Conservation (phyloP, 352 stramenopile species). For the Phytophthora brassicae region DNA sequence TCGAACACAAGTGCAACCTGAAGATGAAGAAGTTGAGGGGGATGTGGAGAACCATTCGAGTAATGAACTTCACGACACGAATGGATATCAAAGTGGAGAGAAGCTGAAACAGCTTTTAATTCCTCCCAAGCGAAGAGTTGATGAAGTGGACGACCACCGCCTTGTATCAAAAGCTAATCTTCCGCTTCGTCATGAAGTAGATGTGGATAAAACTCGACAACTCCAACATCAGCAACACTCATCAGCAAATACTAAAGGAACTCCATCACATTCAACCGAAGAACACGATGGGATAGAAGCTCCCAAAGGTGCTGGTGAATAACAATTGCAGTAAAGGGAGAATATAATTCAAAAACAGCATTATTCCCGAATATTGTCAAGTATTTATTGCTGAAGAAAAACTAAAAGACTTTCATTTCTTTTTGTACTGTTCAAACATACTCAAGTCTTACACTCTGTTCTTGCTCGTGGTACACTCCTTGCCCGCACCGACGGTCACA, state of each 20-base stretch:
- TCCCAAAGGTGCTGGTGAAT: background rate
- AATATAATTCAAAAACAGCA: background rate
- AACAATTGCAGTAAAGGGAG: background rate
- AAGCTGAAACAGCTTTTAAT: background rate
- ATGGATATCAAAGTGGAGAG: background rate
- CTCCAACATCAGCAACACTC: background rate
- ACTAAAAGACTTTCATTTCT: too few relatives aligned
- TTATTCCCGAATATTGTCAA: background rate
- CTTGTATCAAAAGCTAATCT: background rate
- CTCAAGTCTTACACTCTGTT: slow-evolving; percentile 21
- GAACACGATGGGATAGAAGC: background rate
- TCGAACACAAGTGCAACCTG: slow-evolving; percentile 15
- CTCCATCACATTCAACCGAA: background rate
- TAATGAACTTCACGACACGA: slow-evolving; percentile 5
- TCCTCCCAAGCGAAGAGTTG: background rate
- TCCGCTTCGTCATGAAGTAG: background rate
- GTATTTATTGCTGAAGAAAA: slow-evolving; percentile 23
- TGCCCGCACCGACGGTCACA: slow-evolving; percentile 62
- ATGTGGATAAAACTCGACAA: background rate
- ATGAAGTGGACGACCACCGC: background rate
- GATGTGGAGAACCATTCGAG: background rate
- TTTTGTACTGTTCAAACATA: too few relatives aligned
- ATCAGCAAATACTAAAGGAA: background rate
- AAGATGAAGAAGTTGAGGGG: background rate
- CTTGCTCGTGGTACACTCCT: slow-evolving; percentile 51